These are phyloP conservation scores for Naganishia friedmannii DNA, from an alignment of 768 basidiomycete species.

Conservation along the genomic window DNA sequence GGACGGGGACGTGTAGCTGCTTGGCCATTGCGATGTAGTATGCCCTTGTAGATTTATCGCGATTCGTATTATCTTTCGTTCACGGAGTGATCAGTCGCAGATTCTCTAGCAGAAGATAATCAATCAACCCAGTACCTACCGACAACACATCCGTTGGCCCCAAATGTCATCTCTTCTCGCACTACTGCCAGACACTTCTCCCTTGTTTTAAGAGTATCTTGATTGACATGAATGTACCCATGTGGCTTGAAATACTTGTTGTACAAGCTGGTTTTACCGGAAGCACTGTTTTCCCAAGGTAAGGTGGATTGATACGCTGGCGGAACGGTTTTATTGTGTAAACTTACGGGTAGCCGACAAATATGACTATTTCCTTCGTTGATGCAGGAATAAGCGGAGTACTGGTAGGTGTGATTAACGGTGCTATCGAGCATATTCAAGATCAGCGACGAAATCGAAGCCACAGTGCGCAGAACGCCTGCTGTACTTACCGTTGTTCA, in stretches of 20 bases:
- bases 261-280: conserved; percentile 83
- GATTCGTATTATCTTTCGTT: conserved; percentile 85
- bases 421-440: conserved; percentile 38
- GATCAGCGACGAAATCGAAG: background rate
- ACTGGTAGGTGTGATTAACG: conserved; percentile 56
- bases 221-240: conserved; percentile 80
- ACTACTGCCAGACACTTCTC: conserved; percentile 59
- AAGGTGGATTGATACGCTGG: background rate
- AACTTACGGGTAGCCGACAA: conserved; percentile 60
- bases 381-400: conserved; percentile 50
- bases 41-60: conserved; percentile 66
- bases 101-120: background rate
- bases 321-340: too few relatives aligned
- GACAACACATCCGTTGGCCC: conserved; percentile 13
- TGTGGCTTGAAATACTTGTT: conserved; percentile 63
- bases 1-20: conserved; percentile 58
- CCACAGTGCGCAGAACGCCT: background rate
- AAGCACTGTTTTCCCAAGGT: conserved; percentile 43
- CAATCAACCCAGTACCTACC: background rate
- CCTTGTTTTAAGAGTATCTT: conserved; percentile 73
- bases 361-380: conserved; percentile 58
- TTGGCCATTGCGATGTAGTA: conserved; percentile 69
- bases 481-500: conserved; percentile 11
- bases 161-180: conserved; percentile 13
- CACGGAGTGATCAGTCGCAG: background rate